Conservation (phyloP, 805 yeast species). For the Teunomyces pallodes region DNA sequence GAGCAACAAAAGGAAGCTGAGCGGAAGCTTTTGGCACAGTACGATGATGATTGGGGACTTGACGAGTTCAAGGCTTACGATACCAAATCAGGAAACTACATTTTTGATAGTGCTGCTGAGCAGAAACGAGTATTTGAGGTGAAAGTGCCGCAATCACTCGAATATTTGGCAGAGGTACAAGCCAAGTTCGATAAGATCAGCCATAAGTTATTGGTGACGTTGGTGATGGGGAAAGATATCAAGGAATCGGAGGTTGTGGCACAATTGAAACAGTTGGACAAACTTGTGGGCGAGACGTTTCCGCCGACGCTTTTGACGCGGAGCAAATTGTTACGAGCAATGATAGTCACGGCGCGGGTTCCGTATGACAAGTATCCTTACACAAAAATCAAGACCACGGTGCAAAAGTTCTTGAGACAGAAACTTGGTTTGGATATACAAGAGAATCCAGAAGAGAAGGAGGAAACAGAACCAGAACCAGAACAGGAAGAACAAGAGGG, state of each 20-base stretch:
- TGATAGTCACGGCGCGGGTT: conserved; percentile 30
- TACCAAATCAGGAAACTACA: conserved; percentile 28
- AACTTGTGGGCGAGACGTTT: conserved; percentile 13
- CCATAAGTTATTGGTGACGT: conserved; percentile 13
- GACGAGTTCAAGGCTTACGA: conserved; percentile 32
- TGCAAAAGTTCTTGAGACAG: conserved; percentile 18
- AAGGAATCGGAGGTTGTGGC: conserved; percentile 15
- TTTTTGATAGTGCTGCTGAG: conserved; percentile 30
- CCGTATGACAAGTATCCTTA: conserved; percentile 20
- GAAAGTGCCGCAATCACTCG: conserved; percentile 25
- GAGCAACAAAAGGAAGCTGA: conserved; percentile 12
- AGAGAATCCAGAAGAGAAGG: conserved; percentile 8
- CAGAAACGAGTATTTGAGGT: conserved; percentile 23
- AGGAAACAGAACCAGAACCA: conserved; percentile 6
- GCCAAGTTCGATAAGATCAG: conserved; percentile 16
- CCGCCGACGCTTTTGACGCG: conserved; percentile 31
- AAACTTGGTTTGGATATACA: conserved; percentile 17
- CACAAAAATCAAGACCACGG: conserved; percentile 15
- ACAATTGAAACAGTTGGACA: conserved; percentile 15
- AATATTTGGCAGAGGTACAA: conserved; percentile 13
- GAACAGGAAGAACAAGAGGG: conserved; percentile 4
- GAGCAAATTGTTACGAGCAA: conserved; percentile 28
- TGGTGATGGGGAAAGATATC: conserved; percentile 13
- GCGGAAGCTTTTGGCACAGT: conserved; percentile 11
- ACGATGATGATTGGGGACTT: conserved; percentile 44